Evolutionary conservation across 208 protist species (phyloP).

Genomic region (Crithidia brevicula): DNA sequence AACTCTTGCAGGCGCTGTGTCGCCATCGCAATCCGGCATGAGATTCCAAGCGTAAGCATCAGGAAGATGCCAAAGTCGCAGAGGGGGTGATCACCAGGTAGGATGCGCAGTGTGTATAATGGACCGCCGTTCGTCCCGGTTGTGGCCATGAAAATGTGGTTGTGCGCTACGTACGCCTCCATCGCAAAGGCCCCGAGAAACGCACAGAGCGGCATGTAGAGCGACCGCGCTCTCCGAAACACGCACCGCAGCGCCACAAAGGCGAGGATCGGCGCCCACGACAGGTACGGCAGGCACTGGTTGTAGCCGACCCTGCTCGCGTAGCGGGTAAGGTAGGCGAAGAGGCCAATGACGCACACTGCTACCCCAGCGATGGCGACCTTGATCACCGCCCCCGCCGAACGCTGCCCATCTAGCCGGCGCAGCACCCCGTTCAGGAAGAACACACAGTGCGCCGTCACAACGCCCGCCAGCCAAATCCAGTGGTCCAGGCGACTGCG

Average conservation of each 20-base stretch:
- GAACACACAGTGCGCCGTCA: conserved; percentile 47
- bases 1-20: conserved; percentile 20
- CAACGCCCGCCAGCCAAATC: conserved; percentile 79
- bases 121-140: conserved; percentile 44
- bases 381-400: conserved; percentile 26
- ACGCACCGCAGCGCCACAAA: conserved; percentile 81
- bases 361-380: conserved; percentile 14
- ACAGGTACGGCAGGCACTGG: conserved; percentile 71
- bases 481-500: conserved; percentile 82
- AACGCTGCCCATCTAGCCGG: conserved; percentile 32
- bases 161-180: conserved; percentile 88
- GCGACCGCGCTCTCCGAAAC: conserved; percentile 31
- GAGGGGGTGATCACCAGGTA: conserved; percentile 35
- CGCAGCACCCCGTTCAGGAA: conserved; percentile 33
- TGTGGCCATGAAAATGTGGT: conserved; percentile 69
- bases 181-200: conserved; percentile 79
- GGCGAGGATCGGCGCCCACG: conserved; percentile 60
- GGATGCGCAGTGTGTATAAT: conserved; percentile 33
- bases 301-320: conserved; percentile 68
- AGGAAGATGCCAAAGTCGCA: conserved; percentile 44
- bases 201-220: conserved; percentile 57
- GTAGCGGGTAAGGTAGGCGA: conserved; percentile 25
- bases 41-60: conserved; percentile 31
- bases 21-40: conserved; percentile 30
- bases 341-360: conserved; percentile 31